Conservation (phyloP, 345 rosid species). For the Rubroshorea leprosula region DNA sequence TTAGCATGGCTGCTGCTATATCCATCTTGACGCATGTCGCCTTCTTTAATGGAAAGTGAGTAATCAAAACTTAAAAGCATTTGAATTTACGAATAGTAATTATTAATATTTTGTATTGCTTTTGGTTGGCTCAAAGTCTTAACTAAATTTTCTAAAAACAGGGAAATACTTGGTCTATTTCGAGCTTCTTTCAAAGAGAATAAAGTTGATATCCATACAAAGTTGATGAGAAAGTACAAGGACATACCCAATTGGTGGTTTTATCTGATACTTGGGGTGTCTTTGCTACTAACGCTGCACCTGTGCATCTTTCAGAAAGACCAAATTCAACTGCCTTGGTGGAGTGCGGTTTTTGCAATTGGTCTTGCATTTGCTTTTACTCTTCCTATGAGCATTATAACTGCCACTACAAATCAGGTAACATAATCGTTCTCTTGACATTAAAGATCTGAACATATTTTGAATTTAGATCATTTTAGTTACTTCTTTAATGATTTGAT, state of each 20-base stretch:
- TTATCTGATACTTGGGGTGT: slow-evolving; percentile 25
- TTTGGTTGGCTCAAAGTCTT: too few species aligned
- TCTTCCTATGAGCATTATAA: slow-evolving; percentile 48
- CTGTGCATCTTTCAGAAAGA: slow-evolving; percentile 45
- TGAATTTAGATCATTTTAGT: too few species aligned
- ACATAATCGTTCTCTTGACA: neutral
- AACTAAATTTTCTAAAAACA: slow-evolving; percentile 21
- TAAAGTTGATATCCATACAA: slow-evolving; percentile 55
- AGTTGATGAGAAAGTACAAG: slow-evolving; percentile 54
- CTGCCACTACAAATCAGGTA: slow-evolving; percentile 58
- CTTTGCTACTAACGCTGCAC: slow-evolving; percentile 36
- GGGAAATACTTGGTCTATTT: slow-evolving; percentile 41
- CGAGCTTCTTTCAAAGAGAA: slow-evolving; percentile 43
- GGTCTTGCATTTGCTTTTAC: slow-evolving; percentile 45
- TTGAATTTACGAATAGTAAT: too few species aligned
- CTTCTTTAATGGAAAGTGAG: slow-evolving; percentile 62
- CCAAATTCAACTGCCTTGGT: slow-evolving; percentile 64
- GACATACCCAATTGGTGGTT: slow-evolving; percentile 63
- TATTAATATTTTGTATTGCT: too few species aligned
- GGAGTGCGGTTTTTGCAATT: slow-evolving; percentile 57
- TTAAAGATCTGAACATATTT: too few species aligned
- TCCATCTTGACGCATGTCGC: slow-evolving; percentile 48
- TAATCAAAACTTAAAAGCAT: slow-evolving; percentile 1
- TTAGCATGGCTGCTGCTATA: slow-evolving; percentile 50
- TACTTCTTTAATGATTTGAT: neutral